These are phyloP conservation scores for Naegleria gruberi DNA, from an alignment of 208 protist genomes.

Conservation along the genomic window DNA sequence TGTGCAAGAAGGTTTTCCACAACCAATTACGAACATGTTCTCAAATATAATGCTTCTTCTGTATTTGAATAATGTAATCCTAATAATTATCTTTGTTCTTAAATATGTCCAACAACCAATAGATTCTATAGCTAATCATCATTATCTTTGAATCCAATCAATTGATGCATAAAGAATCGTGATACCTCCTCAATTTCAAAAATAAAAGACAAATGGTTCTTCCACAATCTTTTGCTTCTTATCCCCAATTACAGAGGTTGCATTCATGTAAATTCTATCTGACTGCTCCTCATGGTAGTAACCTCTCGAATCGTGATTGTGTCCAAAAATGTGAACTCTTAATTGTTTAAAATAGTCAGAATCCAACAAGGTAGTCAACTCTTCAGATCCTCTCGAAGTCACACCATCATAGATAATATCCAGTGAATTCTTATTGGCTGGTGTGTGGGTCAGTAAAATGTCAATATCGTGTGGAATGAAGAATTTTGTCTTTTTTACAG, in stretches of 20 bases:
- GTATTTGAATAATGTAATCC: no score
- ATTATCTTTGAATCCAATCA: no score
- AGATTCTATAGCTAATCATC: no score
- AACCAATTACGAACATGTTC: no score
- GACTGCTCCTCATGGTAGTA: neutral
- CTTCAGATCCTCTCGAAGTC: neutral
- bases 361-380: neutral
- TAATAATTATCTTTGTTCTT: no score
- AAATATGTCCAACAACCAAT: no score
- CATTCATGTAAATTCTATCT: neutral
- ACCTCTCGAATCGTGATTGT: neutral
- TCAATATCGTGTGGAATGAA: neutral
- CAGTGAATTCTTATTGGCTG: neutral
- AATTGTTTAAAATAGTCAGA: neutral
- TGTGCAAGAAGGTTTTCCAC: no score
- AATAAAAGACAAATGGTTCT: neutral
- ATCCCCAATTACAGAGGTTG: neutral
- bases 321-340: neutral
- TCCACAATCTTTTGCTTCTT: neutral
- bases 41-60: no score
- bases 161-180: no score
- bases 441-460: neutral
- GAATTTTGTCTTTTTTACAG: neutral
- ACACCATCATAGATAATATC: neutral
- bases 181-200: no score